Base-by-base conservation (phyloP, 2,329 filamentous ascomycete genomes). In the Colletotrichum orchidophilum region DNA sequence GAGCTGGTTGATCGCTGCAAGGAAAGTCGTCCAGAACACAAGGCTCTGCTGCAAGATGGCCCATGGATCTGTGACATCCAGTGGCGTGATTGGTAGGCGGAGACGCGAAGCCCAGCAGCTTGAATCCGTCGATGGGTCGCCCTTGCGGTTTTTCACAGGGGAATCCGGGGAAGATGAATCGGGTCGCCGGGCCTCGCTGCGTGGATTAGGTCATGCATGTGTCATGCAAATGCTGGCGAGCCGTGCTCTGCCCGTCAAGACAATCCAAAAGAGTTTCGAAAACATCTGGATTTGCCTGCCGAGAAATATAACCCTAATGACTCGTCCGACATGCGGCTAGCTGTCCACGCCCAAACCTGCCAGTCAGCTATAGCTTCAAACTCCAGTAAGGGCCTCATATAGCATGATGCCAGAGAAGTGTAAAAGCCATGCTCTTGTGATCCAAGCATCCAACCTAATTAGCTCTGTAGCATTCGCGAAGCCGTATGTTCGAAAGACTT, bases 21-120 rank as follows among this genome's bases (percentile, higher is more conserved):
- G 68, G 64, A 71, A 71, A 33, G 59, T 46, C 33, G 58, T 26
- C 18, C 59, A 71, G 52, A 49, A 69, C 52, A 69, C 39, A 58
- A 49, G 64, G 59, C 69, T 68, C 29, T 26, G 58, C 31, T 54
- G 46, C 64, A 60, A 57, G 39, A 67, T 49, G 53, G 13, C 18
- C 59, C 64, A 59, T 53, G 42, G 13, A 26, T 53, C 29, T 8
- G 13, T 13, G 24, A 6, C 42, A 60, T 69, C 27, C 13, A 46
- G 26, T 27, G 11, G 33, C 12, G 12, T 69, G 58, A 71, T 63
- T 54, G 58, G 42, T 27, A 63, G 33, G 15, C 3, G 11, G 29
- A 42, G 42, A 63, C 42, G 24, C 35, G 33, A 59, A 59, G 27
- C 18, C 26, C 33, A 55, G 49, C 31, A 21, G 65, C 52, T 62